Percentiles rank a stretch among this genome's conserved stretches.
phyloP scores from a whole-genome alignment of 192 early-diverging fungal genomes.

The Backusella parvicylindrica region DNA sequence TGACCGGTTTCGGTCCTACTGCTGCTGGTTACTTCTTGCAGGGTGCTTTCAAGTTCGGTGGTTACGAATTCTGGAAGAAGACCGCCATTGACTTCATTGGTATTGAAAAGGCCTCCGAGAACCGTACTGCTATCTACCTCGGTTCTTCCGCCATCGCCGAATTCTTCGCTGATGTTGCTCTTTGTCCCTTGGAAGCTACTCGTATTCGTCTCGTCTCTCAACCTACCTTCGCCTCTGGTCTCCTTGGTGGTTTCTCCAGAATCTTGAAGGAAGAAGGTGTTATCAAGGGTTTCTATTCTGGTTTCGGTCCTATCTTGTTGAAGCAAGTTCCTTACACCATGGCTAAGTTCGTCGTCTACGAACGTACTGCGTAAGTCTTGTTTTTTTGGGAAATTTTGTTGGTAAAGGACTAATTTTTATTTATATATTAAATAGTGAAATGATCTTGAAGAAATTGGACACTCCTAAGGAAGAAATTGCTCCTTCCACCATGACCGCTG shows the following conservation, averaged over 20 bases:
- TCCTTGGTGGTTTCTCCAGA: slow-evolving; percentile 54
- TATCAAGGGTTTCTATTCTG: slow-evolving; percentile 68
- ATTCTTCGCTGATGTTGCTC: slow-evolving; percentile 73
- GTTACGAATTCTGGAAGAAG: slow-evolving; percentile 69
- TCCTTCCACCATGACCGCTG: slow-evolving; percentile 38
- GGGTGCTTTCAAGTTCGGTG: slow-evolving; percentile 66
- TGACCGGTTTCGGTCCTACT: slow-evolving; percentile 64
- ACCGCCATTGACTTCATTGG: slow-evolving; percentile 50
- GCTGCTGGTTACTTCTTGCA: slow-evolving; percentile 63
- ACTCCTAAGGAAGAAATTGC: slow-evolving; percentile 47
- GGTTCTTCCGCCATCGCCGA: slow-evolving; percentile 63
- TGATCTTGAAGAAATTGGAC: slow-evolving; percentile 40
- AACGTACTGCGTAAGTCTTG: slow-evolving; percentile 41
- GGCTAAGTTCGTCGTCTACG: slow-evolving; percentile 76
- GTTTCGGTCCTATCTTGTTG: slow-evolving; percentile 73
- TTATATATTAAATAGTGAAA: slow-evolving; percentile 31
- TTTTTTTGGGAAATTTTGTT: not conserved
- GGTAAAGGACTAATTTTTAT: not conserved
- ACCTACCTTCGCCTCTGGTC: slow-evolving; percentile 60
- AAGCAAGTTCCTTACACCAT: slow-evolving; percentile 81
- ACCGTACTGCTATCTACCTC: slow-evolving; percentile 65
- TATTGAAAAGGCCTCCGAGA: slow-evolving; percentile 49
- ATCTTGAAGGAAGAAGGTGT: slow-evolving; percentile 65
- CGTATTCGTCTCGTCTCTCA: slow-evolving; percentile 71
- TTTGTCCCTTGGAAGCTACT: slow-evolving; percentile 74